Evolutionary conservation across 345 rosid species (phyloP), one percentile per base, ranked within the genome.

Genomic region (Boechera divaricarpa): DNA sequence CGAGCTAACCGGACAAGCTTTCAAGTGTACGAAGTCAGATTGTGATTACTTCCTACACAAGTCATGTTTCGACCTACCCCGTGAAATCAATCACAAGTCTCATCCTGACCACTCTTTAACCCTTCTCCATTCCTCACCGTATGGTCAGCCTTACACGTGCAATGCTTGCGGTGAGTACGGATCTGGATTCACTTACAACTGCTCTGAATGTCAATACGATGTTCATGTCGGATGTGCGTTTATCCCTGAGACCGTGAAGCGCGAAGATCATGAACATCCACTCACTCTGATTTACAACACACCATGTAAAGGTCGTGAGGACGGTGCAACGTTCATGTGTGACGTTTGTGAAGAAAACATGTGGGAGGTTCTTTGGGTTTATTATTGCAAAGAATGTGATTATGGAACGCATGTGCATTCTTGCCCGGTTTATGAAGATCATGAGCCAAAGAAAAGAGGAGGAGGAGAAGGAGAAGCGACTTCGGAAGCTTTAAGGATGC

Each of bases 21-120:
- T 69, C 80, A 69, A 62, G 8, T 69, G 80, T 16, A 53, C 70
- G 0, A 77, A 77, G 51, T 53, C 68, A 33, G 64, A 77, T 0
- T 76, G 79, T 3, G 73, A 75, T 28, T 75, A 75, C 79, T 67
- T 67, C 51, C 38, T 75, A 38, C 79, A 76, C 69, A 75, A 76
- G 74, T 76, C 79, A 52, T 76, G 79, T 69, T 61, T 69, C 1
- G 45, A 60, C 28, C 74, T 76, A 7, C 70, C 80, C 0, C 26
- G 62, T 28, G 53, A 61, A n/a, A 59, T 8, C 24, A 5, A 12
- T 16, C 79, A 67, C 68, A 75, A 75, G 60, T 48, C 79, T 39
- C 79, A 75, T 62, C 11, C 10, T 3, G 11, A 67, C 6, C 79
- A 75, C 1, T 67, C 73, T 75, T 51, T 75, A 5, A 59, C 61